A percentile compares a stretch with the other conserved stretches of the same genome.
These are phyloP conservation scores for Pulveroboletus sp. DNA, from an alignment of 768 basidiomycete species.

Conservation along the genomic window DNA sequence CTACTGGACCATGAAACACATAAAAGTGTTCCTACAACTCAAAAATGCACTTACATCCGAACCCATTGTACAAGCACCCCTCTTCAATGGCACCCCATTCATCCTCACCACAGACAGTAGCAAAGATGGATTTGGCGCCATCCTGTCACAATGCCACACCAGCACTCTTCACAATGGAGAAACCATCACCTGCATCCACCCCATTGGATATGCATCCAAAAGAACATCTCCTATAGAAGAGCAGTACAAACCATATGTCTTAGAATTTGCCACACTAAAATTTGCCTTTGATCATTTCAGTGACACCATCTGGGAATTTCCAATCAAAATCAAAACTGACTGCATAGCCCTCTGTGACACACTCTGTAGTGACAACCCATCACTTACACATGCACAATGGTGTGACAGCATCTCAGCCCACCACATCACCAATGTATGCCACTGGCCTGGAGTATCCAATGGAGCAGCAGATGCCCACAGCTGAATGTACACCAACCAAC, in stretches of 20 bases:
- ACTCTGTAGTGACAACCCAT: conserved; percentile 9
- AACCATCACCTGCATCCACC: not conserved
- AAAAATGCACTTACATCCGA: conserved; percentile 27
- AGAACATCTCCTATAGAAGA: conserved; percentile 29
- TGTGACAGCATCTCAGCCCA: conserved; percentile 21
- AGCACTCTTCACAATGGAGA: not conserved
- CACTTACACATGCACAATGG: conserved; percentile 25
- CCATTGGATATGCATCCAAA: conserved; percentile 29
- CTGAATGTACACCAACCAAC: too few species aligned
- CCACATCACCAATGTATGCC: conserved; percentile 14
- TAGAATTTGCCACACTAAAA: conserved; percentile 38
- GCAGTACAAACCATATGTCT: conserved; percentile 32
- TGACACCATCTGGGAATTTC: conserved; percentile 28
- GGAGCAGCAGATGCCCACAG: conserved; percentile 31
- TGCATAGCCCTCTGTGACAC: conserved; percentile 24
- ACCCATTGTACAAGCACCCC: conserved; percentile 7
- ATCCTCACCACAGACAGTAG: conserved; percentile 35
- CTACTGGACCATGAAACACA: conserved; percentile 22
- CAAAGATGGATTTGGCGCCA: conserved; percentile 32
- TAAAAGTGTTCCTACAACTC: conserved; percentile 25
- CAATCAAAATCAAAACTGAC: conserved; percentile 29
- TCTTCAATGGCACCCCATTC: conserved; percentile 36
- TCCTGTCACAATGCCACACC: conserved; percentile 24
- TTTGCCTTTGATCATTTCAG: conserved; percentile 31
- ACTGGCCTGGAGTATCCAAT: conserved; percentile 23